Evolutionary conservation across 305 asterid genomes (phyloP), one percentile per base, ranked within the genome.

Genomic region (Monarda citriodora): DNA sequence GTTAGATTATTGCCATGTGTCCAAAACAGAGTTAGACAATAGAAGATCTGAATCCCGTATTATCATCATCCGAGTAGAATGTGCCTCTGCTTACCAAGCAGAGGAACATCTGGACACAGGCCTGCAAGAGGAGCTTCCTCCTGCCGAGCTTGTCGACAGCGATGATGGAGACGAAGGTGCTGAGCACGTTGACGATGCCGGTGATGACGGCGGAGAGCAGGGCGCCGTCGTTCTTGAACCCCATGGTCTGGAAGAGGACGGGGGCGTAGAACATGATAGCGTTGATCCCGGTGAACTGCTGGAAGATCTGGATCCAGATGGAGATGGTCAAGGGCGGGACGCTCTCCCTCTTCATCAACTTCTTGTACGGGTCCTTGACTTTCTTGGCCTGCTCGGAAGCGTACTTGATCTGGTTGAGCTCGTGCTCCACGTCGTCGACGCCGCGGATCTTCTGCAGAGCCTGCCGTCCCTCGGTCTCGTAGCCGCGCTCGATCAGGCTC

Each of bases 221-320:
- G 0, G 91, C 58, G 2, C 81, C 70, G 9, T 71, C 75, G 0
- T 64, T 7, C 42, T 63, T 61, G 59, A 83, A 75, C 1, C 85
- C 85, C 47, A 76, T 37, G 0, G 79, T 70, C 40, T 76, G 79
- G 59, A 79, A 79, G 38, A 79, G 44, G 18, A 79, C 74, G 0
- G 82, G 82, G 5, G 79, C 74, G 36, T 78, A 78, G 47, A 78
- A 78, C 83, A 78, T 71, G 56, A 78, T 67, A 4, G 86, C 96
- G 18, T 88, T 88, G 49, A 88, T 83, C 20, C 96, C 96, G 0
- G 95, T 85, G 40, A 75, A 61, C 70, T 79, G 85, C 70, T 79
- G 85, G 72, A 79, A 79, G 29, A 75, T 21, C 58, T 79, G 81
- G 4, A 79, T 53, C 12, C 20, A 5, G 7, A 54, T 52, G 5